These are phyloP conservation scores for Yamadazyma buinensis DNA, from an alignment of 1,139 yeast genomes.

Conservation along the genomic window DNA sequence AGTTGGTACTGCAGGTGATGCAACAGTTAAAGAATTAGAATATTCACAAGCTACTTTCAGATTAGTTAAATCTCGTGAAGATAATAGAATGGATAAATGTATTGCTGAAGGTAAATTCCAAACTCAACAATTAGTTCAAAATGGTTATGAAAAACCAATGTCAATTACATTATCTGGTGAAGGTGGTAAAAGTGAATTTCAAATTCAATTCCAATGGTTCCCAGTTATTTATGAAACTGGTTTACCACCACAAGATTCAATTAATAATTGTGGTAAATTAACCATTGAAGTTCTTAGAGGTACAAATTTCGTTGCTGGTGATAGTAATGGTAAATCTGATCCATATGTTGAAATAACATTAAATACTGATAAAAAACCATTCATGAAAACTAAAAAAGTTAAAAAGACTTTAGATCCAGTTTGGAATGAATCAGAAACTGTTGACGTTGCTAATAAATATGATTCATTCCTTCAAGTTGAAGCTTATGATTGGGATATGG, in stretches of 20 bases:
- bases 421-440: conserved; percentile 67
- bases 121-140: conserved; percentile 62
- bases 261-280: conserved; percentile 72
- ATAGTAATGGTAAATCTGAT: conserved; percentile 87
- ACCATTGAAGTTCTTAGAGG: conserved; percentile 65
- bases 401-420: conserved; percentile 86
- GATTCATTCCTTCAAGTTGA: conserved; percentile 56
- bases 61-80: conserved; percentile 50
- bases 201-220: conserved; percentile 70
- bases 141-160: conserved; percentile 60
- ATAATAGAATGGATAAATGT: conserved; percentile 53
- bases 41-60: conserved; percentile 66
- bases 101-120: conserved; percentile 65
- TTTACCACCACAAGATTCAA: conserved; percentile 72
- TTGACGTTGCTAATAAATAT: conserved; percentile 55
- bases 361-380: conserved; percentile 54
- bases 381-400: conserved; percentile 70
- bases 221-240: conserved; percentile 58
- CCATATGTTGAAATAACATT: conserved; percentile 74
- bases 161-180: conserved; percentile 46
- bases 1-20: conserved; percentile 67
- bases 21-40: conserved; percentile 68
- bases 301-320: conserved; percentile 73
- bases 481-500: conserved; percentile 89
- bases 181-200: conserved; percentile 38